These are phyloP conservation scores for Xylaria nigripes DNA, from an alignment of 495 filamentous ascomycete genomes.

Conservation along the genomic window DNA sequence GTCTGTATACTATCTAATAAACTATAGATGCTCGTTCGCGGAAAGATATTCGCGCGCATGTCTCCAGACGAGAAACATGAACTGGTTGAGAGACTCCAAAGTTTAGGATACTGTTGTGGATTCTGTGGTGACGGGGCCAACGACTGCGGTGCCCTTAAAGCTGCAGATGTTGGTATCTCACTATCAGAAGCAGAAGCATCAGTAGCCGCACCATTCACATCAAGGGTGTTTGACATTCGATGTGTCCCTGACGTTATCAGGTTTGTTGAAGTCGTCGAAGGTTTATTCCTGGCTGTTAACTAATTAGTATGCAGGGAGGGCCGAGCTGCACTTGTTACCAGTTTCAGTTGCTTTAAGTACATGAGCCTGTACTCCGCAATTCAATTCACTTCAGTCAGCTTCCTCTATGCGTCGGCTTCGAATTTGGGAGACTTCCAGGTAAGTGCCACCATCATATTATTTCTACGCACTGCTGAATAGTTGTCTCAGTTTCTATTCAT, in stretches of 20 bases:
- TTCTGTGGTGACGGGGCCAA: constrained; percentile 99
- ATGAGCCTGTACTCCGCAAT: constrained; percentile 99
- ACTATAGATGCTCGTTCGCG: constrained; percentile 71
- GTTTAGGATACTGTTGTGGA: constrained; percentile 88
- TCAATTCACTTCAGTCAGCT: constrained; percentile 98
- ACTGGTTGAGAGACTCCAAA: constrained; percentile 92
- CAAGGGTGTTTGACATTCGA: constrained; percentile 88
- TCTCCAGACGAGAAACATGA: constrained; percentile 99
- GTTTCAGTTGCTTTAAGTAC: constrained; percentile 99
- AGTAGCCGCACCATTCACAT: constrained; percentile 95
- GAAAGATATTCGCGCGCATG: constrained; percentile 97
- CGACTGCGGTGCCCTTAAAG: constrained; percentile 95
- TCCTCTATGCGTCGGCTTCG: constrained; percentile 89
- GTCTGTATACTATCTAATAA: constrained; percentile 12
- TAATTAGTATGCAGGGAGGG: constrained; percentile 57
- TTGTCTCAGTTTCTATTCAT: constrained; percentile 74
- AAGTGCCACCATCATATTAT: constrained; percentile 5
- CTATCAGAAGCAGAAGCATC: constrained; percentile 96
- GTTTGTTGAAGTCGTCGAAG: constrained; percentile 29
- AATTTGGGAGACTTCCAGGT: constrained; percentile 97
- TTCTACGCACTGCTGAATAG: constrained; percentile 3
- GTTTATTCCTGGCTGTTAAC: neutral
- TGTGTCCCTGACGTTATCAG: constrained; percentile 89
- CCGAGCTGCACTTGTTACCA: constrained; percentile 87
- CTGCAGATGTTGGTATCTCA: constrained; percentile 97